These are phyloP conservation scores for Globisporangium polare DNA, from an alignment of 352 stramenopile species.

Conservation along the genomic window DNA sequence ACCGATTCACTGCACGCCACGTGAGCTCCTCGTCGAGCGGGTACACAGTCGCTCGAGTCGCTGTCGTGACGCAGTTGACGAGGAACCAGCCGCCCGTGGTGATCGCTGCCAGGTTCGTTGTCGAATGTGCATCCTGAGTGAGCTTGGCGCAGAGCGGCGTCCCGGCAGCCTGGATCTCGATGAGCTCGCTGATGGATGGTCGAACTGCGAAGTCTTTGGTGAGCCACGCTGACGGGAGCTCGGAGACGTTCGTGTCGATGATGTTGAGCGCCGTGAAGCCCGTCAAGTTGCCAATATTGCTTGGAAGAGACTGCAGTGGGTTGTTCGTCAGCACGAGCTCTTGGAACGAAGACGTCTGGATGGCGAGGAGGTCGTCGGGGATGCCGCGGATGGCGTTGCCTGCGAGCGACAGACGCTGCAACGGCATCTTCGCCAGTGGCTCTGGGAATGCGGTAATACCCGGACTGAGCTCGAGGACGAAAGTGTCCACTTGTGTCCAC, in stretches of 20 bases:
- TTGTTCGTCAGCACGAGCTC: slow-evolving; percentile 6
- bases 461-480: slow-evolving; percentile 8
- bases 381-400: slow-evolving; percentile 4
- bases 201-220: neutral
- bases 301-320: slow-evolving; percentile 5
- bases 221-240: slow-evolving; percentile 1
- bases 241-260: neutral
- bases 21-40: slow-evolving; percentile 6
- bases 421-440: neutral
- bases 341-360: neutral
- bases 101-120: neutral
- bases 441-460: slow-evolving; percentile 5
- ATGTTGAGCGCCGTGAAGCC: slow-evolving; percentile 4
- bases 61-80: slow-evolving; percentile 4
- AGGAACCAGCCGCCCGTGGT: slow-evolving; percentile 3
- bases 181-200: neutral
- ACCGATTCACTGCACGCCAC: neutral
- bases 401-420: slow-evolving; percentile 11
- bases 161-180: neutral
- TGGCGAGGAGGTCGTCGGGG: neutral
- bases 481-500: slow-evolving; percentile 1
- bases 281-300: neutral
- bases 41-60: neutral
- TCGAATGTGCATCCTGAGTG: neutral
- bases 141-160: slow-evolving; percentile 8